Evolutionary conservation across 139 green algal species (phyloP).

Genomic region (Marvania coccoides): DNA sequence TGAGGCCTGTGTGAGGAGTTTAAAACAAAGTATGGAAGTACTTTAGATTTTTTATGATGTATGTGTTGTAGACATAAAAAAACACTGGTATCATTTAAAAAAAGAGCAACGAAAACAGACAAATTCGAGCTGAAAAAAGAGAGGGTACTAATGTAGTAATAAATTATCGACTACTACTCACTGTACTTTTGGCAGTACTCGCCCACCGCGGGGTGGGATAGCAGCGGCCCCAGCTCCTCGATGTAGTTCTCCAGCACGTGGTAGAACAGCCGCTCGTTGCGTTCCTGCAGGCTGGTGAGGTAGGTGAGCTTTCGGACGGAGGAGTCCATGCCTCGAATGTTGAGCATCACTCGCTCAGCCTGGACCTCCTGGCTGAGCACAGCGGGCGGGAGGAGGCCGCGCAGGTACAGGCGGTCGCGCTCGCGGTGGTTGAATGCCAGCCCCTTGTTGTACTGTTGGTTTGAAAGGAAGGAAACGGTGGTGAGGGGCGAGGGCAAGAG

Average conservation of each 20-base stretch:
- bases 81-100: no score
- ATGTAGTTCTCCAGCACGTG: slow-evolving; percentile 73
- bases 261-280: slow-evolving; percentile 87
- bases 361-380: slow-evolving; percentile 73
- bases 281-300: slow-evolving; percentile 60
- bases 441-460: slow-evolving; percentile 77
- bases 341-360: slow-evolving; percentile 70
- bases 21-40: no score
- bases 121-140: no score
- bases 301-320: slow-evolving; percentile 74
- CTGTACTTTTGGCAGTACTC: slow-evolving; percentile 58
- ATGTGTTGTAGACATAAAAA: no score
- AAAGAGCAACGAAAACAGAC: no score
- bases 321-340: slow-evolving; percentile 58
- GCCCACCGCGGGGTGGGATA: slow-evolving; percentile 56
- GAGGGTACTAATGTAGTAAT: no score
- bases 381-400: slow-evolving; percentile 77
- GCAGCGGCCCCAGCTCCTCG: slow-evolving; percentile 77
- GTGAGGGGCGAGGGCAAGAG: background rate
- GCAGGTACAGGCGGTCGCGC: slow-evolving; percentile 73
- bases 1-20: no score
- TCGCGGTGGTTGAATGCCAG: slow-evolving; percentile 76
- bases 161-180: no score
- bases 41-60: no score
- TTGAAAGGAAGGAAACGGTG: background rate